Conservation (phyloP, 768 basidiomycete species). For the Boletellus emodensis region DNA sequence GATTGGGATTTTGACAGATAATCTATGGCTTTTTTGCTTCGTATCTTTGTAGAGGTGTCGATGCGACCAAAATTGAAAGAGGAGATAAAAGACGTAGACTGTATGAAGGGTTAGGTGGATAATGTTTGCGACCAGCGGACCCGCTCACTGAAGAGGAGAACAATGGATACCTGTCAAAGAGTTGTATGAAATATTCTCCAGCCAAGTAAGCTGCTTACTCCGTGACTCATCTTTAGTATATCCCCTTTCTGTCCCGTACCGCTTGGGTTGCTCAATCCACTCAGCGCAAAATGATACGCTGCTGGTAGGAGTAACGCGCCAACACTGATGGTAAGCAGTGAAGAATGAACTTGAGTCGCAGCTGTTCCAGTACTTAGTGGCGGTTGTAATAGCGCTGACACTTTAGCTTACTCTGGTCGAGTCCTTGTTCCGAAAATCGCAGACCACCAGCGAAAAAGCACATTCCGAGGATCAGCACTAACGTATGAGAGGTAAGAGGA, state of each 20-base stretch:
- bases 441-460: slow-evolving; percentile 85
- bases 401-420: slow-evolving; percentile 57
- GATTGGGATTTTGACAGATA: slow-evolving; percentile 33
- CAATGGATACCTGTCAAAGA: slow-evolving; percentile 41
- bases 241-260: slow-evolving; percentile 33
- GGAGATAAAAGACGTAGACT: slow-evolving; percentile 50
- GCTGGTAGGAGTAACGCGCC: slow-evolving; percentile 76
- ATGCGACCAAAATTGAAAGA: slow-evolving; percentile 58
- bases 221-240: slow-evolving; percentile 50
- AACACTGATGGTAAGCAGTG: slow-evolving; percentile 73
- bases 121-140: background rate
- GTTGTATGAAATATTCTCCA: background rate
- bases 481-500: slow-evolving; percentile 5
- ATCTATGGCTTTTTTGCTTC: slow-evolving; percentile 41
- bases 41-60: slow-evolving; percentile 47
- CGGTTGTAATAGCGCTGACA: background rate
- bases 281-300: slow-evolving; percentile 64
- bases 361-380: slow-evolving; percentile 28
- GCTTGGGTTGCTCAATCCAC: slow-evolving; percentile 18
- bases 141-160: slow-evolving; percentile 48
- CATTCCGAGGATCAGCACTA: slow-evolving; percentile 83
- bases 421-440: slow-evolving; percentile 76
- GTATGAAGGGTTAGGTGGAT: slow-evolving; percentile 1
- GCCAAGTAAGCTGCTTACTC: slow-evolving; percentile 33
- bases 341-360: slow-evolving; percentile 69